Conservation (phyloP, 176 grass and related monocot genomes). For the Themeda triandra region DNA sequence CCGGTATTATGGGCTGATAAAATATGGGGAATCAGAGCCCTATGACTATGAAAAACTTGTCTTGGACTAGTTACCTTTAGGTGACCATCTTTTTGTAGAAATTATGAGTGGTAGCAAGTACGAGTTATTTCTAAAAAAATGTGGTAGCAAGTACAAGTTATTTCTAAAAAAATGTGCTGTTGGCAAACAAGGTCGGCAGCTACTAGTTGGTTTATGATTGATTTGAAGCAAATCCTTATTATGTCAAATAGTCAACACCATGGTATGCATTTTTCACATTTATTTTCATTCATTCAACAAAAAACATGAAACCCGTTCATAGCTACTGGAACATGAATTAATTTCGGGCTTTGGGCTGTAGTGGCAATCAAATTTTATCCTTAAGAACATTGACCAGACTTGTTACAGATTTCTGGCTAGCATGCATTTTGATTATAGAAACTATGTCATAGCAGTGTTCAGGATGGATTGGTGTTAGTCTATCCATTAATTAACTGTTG, state of each 20-base stretch:
- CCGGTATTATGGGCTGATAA: neutral
- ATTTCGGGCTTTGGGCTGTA: neutral
- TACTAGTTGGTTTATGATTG: neutral
- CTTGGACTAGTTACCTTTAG: neutral
- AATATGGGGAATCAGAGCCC: neutral
- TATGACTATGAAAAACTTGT: slow-evolving; percentile 5
- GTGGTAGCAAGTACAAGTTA: neutral
- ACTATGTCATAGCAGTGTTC: neutral
- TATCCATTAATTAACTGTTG: slow-evolving; percentile 13
- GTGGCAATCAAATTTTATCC: neutral
- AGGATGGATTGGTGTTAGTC: slow-evolving; percentile 4
- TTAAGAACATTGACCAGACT: neutral
- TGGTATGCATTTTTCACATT: neutral
- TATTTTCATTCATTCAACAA: neutral
- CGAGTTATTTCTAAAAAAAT: neutral
- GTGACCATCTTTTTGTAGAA: slow-evolving; percentile 5
- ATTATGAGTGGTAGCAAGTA: slow-evolving; percentile 5
- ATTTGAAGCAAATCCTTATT: slow-evolving; percentile 1
- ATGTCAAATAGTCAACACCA: slow-evolving; percentile 9
- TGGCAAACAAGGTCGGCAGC: neutral
- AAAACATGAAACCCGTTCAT: slow-evolving; percentile 9
- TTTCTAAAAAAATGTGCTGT: neutral
- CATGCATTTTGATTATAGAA: neutral
- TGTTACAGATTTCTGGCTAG: neutral
- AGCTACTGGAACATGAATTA: slow-evolving; percentile 22